Evolutionary conservation across 1,284 basidiomycete species (phyloP).

Genomic region (Exobasidium cylindrosporum): DNA sequence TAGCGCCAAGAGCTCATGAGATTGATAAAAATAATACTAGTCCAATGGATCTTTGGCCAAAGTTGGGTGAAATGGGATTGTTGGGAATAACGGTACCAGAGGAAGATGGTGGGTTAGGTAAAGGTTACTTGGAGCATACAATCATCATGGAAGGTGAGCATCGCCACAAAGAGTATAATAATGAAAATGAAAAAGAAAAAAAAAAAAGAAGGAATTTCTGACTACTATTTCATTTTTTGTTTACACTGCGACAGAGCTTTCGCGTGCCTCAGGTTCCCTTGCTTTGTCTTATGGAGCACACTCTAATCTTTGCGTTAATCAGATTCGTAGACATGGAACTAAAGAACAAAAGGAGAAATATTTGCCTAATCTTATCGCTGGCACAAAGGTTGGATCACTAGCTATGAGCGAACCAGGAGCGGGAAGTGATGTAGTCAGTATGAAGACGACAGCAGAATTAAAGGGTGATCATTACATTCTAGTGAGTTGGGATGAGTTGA

Average conservation of each 20-base stretch:
- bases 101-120: constrained; percentile 36
- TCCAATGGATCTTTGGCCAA: constrained; percentile 41
- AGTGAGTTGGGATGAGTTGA: background rate
- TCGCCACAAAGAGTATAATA: background rate
- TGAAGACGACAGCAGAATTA: constrained; percentile 77
- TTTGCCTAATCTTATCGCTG: constrained; percentile 76
- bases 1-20: constrained; percentile 25
- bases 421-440: constrained; percentile 88
- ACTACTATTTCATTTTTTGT: background rate
- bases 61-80: constrained; percentile 45
- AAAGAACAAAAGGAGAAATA: constrained; percentile 81
- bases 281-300: constrained; percentile 91
- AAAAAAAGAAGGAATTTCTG: no score
- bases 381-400: constrained; percentile 78
- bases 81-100: constrained; percentile 45
- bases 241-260: no score
- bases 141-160: constrained; percentile 43
- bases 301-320: constrained; percentile 56
- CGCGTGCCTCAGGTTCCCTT: constrained; percentile 81
- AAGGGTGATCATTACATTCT: constrained; percentile 68
- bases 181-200: constrained; percentile 1
- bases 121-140: constrained; percentile 44
- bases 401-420: constrained; percentile 91
- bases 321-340: constrained; percentile 84
- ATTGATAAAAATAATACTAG: constrained; percentile 36